Evolutionary conservation across 2,329 filamentous ascomycete genomes (phyloP), one percentile per base, ranked within the genome.

Genomic region (Mariannaea elegans): DNA sequence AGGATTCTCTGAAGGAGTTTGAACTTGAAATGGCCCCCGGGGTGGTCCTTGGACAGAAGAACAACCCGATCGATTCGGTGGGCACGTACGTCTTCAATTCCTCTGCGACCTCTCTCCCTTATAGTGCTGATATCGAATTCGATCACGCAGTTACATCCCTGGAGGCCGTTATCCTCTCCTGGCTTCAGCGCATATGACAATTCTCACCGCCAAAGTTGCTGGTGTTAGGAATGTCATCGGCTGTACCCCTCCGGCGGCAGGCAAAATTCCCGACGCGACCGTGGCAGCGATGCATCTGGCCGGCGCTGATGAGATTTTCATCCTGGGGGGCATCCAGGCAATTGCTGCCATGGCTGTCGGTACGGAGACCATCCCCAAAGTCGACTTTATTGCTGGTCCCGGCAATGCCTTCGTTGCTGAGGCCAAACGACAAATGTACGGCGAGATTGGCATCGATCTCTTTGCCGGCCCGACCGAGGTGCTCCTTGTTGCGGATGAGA

Each of bases 361-460:
- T 14, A 64, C 54, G 6, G 58, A 64, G 59, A 64, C 61, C 5
- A 46, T 64, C 2, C 36, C 31, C 39, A 64, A 62, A 41, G 58
- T 62, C 7, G 55, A 64, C 54, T 64, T 64, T 23, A 62, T 64
- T 31, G 61, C 61, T 3, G 61, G 61, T 2, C 61, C 61, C 4
- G 61, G 61, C 12, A 64, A 64, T 21, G 49, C 61, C 27, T 64
- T 64, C 36, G 61, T 64, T 7, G 61, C 61, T 13, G 61, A 64
- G 47, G 61, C 61, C 8, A 64, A 64, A 41, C 50, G 58, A 5
- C 61, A 59, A 7, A 18, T 64, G 9, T 64, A 51, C 29, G 61
- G 61, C n/a, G 50, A 58, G 34, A 59, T 64, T 23, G 61, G 61
- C 13, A 64, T 64, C 10, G 61, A 64, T 29, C 50, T 64, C 1